Evolutionary conservation across 148 eudicot genomes (phyloP).

Genomic region (Amaranthus hypochondriacus): DNA sequence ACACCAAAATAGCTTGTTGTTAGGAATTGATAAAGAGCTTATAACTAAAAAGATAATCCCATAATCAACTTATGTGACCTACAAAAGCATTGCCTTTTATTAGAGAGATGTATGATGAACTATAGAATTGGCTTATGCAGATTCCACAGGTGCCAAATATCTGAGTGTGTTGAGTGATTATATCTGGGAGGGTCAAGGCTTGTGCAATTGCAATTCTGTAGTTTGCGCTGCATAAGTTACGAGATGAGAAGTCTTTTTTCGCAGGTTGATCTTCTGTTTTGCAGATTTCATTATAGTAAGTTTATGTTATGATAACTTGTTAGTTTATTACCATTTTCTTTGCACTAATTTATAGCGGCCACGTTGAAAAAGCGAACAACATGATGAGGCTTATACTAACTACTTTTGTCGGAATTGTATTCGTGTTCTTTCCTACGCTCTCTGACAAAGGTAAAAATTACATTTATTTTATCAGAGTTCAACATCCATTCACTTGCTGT

Average conservation of each 20-base stretch:
- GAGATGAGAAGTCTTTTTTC: conserved; percentile 25
- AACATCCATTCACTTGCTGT: neutral
- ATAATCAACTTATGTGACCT: no score
- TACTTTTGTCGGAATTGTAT: conserved; percentile 49
- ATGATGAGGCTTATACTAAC: conserved; percentile 55
- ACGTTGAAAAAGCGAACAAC: conserved; percentile 38
- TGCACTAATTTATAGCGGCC: conserved; percentile 25
- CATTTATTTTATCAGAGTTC: neutral
- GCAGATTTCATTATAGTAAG: neutral
- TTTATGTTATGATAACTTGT: neutral
- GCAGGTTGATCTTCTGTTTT: conserved; percentile 27
- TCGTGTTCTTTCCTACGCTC: conserved; percentile 71
- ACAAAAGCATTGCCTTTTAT: no score
- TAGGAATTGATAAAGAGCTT: no score
- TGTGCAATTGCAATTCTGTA: conserved; percentile 1
- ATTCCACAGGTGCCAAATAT: neutral
- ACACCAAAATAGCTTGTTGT: no score
- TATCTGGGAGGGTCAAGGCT: conserved; percentile 15
- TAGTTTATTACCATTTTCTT: neutral
- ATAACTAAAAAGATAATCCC: no score
- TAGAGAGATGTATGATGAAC: neutral
- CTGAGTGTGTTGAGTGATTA: conserved; percentile 24
- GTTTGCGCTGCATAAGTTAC: conserved; percentile 13
- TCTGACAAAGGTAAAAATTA: conserved; percentile 42
- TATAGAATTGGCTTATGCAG: neutral